Percentiles rank a stretch among this genome's conserved stretches.
Evolutionary conservation across 2,329 filamentous ascomycete species (phyloP).

Genomic region (Paraphoma sp.): DNA sequence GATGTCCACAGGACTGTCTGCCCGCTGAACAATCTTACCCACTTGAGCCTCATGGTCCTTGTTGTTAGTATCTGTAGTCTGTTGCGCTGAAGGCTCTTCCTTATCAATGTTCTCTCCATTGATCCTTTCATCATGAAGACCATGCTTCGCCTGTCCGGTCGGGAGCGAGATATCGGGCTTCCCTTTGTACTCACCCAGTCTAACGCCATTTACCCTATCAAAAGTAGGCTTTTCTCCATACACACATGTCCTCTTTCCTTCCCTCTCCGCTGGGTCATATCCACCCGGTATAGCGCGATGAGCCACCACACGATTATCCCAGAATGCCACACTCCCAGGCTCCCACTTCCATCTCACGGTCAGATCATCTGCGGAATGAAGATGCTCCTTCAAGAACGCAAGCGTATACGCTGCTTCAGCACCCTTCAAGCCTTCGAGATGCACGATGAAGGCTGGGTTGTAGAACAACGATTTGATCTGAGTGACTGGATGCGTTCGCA

Average conservation of each 20-base stretch:
- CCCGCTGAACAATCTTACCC: background rate
- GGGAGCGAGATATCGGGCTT: background rate
- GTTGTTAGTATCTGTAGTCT: too few species aligned
- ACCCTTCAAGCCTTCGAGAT: conserved; percentile 59
- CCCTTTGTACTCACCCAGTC: background rate
- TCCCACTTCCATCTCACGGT: conserved; percentile 13
- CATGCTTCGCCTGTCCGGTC: background rate
- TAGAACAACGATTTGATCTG: conserved; percentile 52
- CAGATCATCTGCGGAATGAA: conserved; percentile 11
- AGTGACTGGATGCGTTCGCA: conserved; percentile 58
- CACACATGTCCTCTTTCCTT: conserved; percentile 7
- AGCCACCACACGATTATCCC: conserved; percentile 12
- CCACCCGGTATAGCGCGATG: conserved; percentile 10
- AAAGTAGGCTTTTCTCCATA: conserved; percentile 13
- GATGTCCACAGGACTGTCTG: background rate
- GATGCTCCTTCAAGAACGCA: conserved; percentile 7
- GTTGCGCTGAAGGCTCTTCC: too few species aligned
- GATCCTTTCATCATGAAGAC: background rate
- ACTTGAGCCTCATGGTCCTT: background rate
- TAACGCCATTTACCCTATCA: background rate
- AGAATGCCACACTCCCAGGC: conserved; percentile 10
- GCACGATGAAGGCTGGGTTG: conserved; percentile 54
- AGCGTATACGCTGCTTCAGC: conserved; percentile 44
- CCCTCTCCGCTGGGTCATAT: conserved; percentile 7
- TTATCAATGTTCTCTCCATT: too few species aligned